Evolutionary conservation across 2,329 filamentous ascomycete species (phyloP), one percentile per base, ranked within the genome.

Genomic region (Thielaviopsis euricoi): DNA sequence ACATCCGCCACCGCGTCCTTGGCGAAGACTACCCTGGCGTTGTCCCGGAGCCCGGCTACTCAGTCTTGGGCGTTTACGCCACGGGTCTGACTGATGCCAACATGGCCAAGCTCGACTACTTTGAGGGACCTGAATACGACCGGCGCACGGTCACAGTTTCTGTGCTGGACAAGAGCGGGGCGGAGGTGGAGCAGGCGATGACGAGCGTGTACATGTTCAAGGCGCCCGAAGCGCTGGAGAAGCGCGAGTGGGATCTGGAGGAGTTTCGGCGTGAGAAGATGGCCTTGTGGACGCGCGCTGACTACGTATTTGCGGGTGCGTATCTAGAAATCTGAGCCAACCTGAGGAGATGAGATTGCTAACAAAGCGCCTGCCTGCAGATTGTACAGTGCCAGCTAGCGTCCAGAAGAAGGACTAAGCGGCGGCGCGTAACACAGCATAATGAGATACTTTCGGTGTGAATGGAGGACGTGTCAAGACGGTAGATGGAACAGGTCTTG

Each of bases 171-270:
- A 70, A 71, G 15, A 67, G 71, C 15, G 73, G 72, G n/a, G 64
- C 61, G 7, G 59, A 64, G 72, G 49, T 70, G 17, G 73, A 75
- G 53, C 71, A 75, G 62, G 74, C 77, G 55, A 70, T 74, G 61
- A 77, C 82, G 2, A 73, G 78, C 55, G 81, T 81, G 13, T 90
- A 90, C 67, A 76, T 89, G 5, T 89, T 78, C 69, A 72, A 74
- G 51, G 62, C 72, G 1, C 68, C 71, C 17, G 63, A 69, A 0
- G 43, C 65, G 0, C 71, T 97, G 19, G 88, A 95, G 68, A 74
- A 79, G 33, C 70, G 73, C 22, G 89, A 95, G 68, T 97, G 91
- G 91, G 87, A 95, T 68, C 93, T 89, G 71, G 82, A 84, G 53
- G 81, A 86, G 62, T 97, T 96, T 67, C 81, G 85, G 61, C 75